Evolutionary conservation across 805 yeast species (phyloP).

Genomic region (Candida insectalens): DNA sequence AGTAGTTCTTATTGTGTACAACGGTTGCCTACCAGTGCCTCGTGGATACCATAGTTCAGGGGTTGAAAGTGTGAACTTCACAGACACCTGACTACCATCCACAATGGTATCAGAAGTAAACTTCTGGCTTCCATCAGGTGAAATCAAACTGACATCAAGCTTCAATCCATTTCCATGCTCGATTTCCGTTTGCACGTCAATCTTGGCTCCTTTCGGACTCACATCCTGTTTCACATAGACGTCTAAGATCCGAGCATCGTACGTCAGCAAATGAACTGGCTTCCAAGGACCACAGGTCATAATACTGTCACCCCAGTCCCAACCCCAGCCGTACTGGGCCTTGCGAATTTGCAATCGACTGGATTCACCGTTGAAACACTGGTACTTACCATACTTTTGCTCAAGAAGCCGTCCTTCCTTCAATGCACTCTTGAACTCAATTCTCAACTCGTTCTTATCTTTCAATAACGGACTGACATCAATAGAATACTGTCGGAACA

Average conservation of each 20-base stretch:
- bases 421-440: constrained; percentile 31
- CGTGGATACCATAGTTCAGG: constrained; percentile 34
- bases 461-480: constrained; percentile 16
- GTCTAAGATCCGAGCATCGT: constrained; percentile 5
- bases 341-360: constrained; percentile 36
- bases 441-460: constrained; percentile 23
- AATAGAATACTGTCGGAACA: constrained; percentile 29
- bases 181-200: neutral
- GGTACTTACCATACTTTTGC: constrained; percentile 18
- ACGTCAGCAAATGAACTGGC: constrained; percentile 24
- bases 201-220: neutral
- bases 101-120: neutral
- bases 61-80: constrained; percentile 1
- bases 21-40: constrained; percentile 27
- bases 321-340: constrained; percentile 46
- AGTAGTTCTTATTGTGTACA: constrained; percentile 20
- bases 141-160: neutral
- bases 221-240: constrained; percentile 6
- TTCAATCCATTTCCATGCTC: neutral
- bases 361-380: constrained; percentile 33
- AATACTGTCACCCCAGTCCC: constrained; percentile 48
- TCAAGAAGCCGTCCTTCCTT: constrained; percentile 25
- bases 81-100: neutral
- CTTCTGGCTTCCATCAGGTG: neutral
- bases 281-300: constrained; percentile 36